Conservation (phyloP, 164 flowering plant genomes). For the Macadamia integrifolia region DNA sequence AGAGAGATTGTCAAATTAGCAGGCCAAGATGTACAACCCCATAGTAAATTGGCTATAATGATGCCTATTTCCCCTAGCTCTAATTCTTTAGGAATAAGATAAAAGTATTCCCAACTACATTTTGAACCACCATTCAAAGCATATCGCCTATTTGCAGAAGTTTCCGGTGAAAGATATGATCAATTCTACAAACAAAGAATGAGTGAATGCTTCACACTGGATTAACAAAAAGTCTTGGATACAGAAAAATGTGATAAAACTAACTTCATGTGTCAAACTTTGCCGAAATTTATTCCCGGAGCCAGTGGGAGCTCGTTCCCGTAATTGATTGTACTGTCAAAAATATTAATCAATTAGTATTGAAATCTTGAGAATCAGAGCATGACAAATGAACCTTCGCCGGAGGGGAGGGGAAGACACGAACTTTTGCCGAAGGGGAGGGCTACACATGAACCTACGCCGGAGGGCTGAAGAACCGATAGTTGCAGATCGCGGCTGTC, state of each 20-base stretch:
- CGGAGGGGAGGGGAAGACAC: too few relatives aligned
- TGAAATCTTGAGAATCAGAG: background rate
- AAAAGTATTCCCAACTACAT: background rate
- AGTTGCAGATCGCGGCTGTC: too few relatives aligned
- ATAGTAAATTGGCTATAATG: too few relatives aligned
- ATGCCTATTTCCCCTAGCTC: background rate
- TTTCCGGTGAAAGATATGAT: background rate
- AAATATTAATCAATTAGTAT: background rate
- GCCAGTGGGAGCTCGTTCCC: conserved; percentile 90
- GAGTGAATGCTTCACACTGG: background rate
- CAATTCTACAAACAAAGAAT: conserved; percentile 2
- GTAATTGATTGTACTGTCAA: conserved; percentile 83
- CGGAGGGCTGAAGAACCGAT: too few relatives aligned
- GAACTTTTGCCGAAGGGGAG: too few relatives aligned
- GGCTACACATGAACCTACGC: too few relatives aligned
- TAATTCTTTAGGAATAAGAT: background rate
- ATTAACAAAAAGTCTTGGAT: background rate
- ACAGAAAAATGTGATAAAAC: background rate
- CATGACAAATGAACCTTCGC: too few relatives aligned
- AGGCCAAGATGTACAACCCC: too few relatives aligned
- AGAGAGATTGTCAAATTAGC: too few relatives aligned
- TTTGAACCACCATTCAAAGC: background rate
- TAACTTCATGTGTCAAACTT: conserved; percentile 3
- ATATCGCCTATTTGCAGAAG: background rate
- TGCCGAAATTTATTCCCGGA: conserved; percentile 94